Evolutionary conservation across 129 eudicot species (phyloP), one percentile per base, ranked within the genome.

Genomic region (Saposhnikovia divaricata): DNA sequence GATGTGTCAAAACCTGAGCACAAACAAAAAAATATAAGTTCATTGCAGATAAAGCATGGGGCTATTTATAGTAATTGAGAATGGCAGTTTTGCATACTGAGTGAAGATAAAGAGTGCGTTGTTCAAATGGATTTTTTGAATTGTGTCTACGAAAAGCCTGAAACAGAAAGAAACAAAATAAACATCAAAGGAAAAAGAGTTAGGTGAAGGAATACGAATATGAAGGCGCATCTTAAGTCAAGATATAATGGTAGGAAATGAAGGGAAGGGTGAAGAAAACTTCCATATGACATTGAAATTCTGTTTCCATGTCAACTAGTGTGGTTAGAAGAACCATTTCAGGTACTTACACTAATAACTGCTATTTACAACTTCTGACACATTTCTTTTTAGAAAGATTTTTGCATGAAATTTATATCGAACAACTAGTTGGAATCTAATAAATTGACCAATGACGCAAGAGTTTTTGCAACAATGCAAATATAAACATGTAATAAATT

Each of bases 1-100:
- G 95, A 82, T 93, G 97, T 47, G 98, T 88, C 88, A 93, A 85
- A 82, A 93, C 97, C 98, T 93, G 87, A 46, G 13, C 18, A 72
- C 12, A 74, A 57, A 8, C 51, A 76, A 73, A 76, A 48, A 28
- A 50, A 19, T 74, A n/a, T 51, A 59, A 28, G 81, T 66, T 57
- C 25, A 80, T 40, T 72, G 78, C 77, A 45, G 71, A 66, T 11
- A 53, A 15, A 72, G 47, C 23, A 40, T 15, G 14, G 39, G 3
- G 15, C 57, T 73, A 37, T 44, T 42, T 9, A 0, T 15, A 73
- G 55, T n/a, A 15, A 3, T 4, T 18, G 37, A 23, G n/a, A 73
- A 59, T 70, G 77, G 78, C 73, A 70, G 72, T 38, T 65, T 6
- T 66, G 18, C 93, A 59, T 89, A 91, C 98, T 81, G 98, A 91